Base-by-base conservation (phyloP, 805 yeast species). In the Saccharomycopsis sp. region DNA sequence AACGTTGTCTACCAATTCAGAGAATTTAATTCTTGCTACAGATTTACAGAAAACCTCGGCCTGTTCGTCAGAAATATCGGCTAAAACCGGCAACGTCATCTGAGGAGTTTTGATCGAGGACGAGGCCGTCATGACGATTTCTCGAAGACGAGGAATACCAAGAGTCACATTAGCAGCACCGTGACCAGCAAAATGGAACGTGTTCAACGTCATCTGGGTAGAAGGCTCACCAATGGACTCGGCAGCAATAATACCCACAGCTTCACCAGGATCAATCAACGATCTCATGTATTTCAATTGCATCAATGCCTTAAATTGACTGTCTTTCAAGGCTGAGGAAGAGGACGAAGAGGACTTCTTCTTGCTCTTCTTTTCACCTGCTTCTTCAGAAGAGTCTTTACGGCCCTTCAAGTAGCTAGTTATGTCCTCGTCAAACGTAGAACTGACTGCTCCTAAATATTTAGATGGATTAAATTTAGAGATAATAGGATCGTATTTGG, bases 141-240 rank as follows among this genome's bases (percentile, higher is more conserved):
- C 99, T 83, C 99, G 87, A 89, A 94, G 85, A 83, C 99, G 97
- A 49, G 99, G 99, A 70, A 94, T 94, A 87, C 99, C 99, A 68
- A 94, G 80, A 0, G 99, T 94, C 64, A 94, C 99, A 75, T 94
- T 94, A 52, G 99, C 99, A 59, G 99, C 99, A 84, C 99, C 99
- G 77, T 96, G 99, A 72, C 99, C 99, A 67, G 99, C 99, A 70
- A 94, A 94, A 78, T 94, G 97, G 89, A 89, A 89, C 53, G 97
- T 89, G 73, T 89, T 89, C 68, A 89, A 82, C 17, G 99, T 94
- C 99, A 94, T 94, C 78, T 94, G 99, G 2, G 99, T 94, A 2
- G 97, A 90, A 55, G 99, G 99, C 75, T 94, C 99, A 75, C 99
- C 99, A 72, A 94, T 86, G 57, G 97, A 91, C 75, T 94, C 98